These are phyloP conservation scores for Phanerochaete carnosa DNA, from an alignment of 768 basidiomycete species.

Conservation along the genomic window DNA sequence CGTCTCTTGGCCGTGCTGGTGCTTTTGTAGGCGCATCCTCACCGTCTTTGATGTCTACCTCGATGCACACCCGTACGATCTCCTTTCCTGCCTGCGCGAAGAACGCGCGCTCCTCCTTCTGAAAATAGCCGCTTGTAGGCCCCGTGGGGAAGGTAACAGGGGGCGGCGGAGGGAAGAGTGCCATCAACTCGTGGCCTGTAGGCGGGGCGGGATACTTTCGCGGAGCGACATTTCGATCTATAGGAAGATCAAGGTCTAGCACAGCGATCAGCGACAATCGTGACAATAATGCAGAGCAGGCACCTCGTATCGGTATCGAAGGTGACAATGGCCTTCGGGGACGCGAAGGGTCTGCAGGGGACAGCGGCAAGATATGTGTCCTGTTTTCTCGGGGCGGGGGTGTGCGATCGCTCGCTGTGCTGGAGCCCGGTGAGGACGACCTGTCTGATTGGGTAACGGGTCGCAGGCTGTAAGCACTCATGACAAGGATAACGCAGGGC, in stretches of 20 bases:
- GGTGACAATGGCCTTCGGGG: constrained; percentile 61
- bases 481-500: constrained; percentile 8
- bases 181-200: constrained; percentile 83
- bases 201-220: constrained; percentile 73
- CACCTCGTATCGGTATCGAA: constrained; percentile 54
- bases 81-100: constrained; percentile 78
- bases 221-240: constrained; percentile 43
- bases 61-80: constrained; percentile 71
- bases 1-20: constrained; percentile 4
- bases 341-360: constrained; percentile 24
- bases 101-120: constrained; percentile 74
- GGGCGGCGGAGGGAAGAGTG: constrained; percentile 71
- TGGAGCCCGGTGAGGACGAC: constrained; percentile 49
- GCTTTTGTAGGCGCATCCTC: neutral
- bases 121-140: constrained; percentile 71
- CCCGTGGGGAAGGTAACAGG: constrained; percentile 60
- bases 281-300: constrained; percentile 5
- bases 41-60: constrained; percentile 49
- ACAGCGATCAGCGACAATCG: neutral
- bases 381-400: constrained; percentile 17
- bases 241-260: constrained; percentile 63
- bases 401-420: constrained; percentile 43
- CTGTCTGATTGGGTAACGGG: constrained; percentile 47
- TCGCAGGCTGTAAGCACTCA: constrained; percentile 48
- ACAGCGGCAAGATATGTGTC: constrained; percentile 27